Conservation (phyloP, 805 yeast genomes). For the Schwanniomyces yamadae region DNA sequence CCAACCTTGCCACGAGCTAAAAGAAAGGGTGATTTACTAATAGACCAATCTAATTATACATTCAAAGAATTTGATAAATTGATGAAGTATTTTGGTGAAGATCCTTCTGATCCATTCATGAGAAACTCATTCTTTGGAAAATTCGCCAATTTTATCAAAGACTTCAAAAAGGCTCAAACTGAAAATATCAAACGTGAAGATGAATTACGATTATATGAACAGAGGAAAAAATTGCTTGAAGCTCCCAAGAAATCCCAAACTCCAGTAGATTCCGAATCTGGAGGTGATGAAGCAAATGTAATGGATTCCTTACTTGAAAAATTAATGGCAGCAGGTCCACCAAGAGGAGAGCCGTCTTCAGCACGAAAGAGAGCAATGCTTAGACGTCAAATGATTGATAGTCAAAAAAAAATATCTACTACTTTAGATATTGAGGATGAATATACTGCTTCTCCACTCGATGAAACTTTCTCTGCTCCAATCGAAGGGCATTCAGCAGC, state of each 20-base stretch:
- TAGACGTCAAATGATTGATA: conserved; percentile 56
- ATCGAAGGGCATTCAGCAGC: conserved; percentile 5
- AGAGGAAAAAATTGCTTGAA: conserved; percentile 64
- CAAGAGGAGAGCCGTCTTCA: conserved; percentile 71
- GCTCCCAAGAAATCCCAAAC: conserved; percentile 34
- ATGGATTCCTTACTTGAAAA: conserved; percentile 88
- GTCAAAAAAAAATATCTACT: conserved; percentile 10
- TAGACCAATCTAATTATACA: conserved; percentile 51
- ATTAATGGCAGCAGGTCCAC: conserved; percentile 81
- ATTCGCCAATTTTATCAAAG: conserved; percentile 57
- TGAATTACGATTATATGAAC: conserved; percentile 68
- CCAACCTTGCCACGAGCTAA: conserved; percentile 57
- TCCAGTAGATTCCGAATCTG: conserved; percentile 32
- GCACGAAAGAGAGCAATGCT: conserved; percentile 81
- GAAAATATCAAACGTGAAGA: conserved; percentile 71
- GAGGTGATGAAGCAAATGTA: conserved; percentile 50
- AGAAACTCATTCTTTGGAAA: conserved; percentile 61
- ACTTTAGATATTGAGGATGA: conserved; percentile 5
- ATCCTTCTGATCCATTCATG: conserved; percentile 51
- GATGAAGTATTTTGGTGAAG: conserved; percentile 74
- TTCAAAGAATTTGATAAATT: conserved; percentile 53
- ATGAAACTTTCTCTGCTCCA: conserved; percentile 5
- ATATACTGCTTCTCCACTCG: conserved; percentile 2
- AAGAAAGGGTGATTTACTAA: conserved; percentile 48
- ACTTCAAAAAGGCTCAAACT: conserved; percentile 61